Percentiles rank a stretch among this genome's conserved stretches.
phyloP scores from a whole-genome alignment of 2,329 filamentous ascomycete species.

The Phoma sp. region DNA sequence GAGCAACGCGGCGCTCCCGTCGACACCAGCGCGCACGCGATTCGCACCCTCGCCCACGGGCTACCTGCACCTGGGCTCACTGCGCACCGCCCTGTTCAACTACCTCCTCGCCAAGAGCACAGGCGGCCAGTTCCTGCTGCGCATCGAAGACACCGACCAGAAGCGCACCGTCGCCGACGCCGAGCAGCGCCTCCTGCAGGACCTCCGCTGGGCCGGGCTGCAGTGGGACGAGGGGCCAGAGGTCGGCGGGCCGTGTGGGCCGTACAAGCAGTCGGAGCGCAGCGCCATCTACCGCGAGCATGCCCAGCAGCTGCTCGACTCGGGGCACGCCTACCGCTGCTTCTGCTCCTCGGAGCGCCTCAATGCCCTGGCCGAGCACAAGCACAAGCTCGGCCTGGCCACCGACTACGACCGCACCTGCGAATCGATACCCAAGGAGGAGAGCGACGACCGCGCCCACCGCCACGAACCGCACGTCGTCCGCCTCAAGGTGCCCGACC shows the following conservation, averaged over 20 bases:
- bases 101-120: constrained; percentile 89
- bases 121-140: constrained; percentile 85
- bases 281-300: constrained; percentile 75
- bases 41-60: constrained; percentile 97
- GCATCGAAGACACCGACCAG: constrained; percentile 95
- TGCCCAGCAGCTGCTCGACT: constrained; percentile 70
- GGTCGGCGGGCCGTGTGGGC: constrained; percentile 79
- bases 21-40: constrained; percentile 66
- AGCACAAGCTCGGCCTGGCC: constrained; percentile 64
- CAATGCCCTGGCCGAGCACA: constrained; percentile 68
- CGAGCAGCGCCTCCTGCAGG: constrained; percentile 76
- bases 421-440: constrained; percentile 66
- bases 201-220: constrained; percentile 87
- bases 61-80: constrained; percentile 87
- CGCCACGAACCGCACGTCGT: constrained; percentile 77
- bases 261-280: constrained; percentile 88
- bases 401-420: constrained; percentile 77
- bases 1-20: constrained; percentile 30
- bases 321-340: constrained; percentile 85
- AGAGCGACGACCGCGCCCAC: constrained; percentile 73
- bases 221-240: constrained; percentile 93
- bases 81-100: constrained; percentile 94
- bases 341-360: constrained; percentile 83
- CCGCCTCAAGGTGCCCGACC: constrained; percentile 70
- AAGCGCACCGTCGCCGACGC: constrained; percentile 82